Conservation (phyloP, 371 early-diverging fungal genomes). For the Mucor saturninus region DNA sequence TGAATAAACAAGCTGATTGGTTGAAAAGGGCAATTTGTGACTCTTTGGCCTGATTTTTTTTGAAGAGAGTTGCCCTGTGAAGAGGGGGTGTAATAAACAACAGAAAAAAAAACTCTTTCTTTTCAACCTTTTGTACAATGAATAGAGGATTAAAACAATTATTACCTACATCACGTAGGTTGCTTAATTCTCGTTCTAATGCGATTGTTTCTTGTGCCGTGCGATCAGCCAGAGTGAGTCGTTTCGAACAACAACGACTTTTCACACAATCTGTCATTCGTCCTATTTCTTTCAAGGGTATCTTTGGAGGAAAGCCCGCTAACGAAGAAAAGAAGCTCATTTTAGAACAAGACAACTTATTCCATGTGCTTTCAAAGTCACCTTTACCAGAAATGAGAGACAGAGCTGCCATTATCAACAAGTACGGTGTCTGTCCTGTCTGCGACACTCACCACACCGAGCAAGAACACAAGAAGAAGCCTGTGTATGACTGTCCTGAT, state of each 20-base stretch:
- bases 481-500: conserved; percentile 76
- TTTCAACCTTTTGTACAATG: conserved; percentile 5
- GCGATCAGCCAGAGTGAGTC: not conserved
- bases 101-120: not conserved
- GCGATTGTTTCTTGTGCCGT: not conserved
- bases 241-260: conserved; percentile 7
- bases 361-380: conserved; percentile 74
- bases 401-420: conserved; percentile 68
- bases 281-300: conserved; percentile 42
- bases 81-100: conserved; percentile 3
- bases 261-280: conserved; percentile 32
- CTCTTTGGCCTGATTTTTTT: not conserved
- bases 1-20: not conserved
- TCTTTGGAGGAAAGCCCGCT: conserved; percentile 21
- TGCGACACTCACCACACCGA: conserved; percentile 58
- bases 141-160: conserved; percentile 21
- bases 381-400: conserved; percentile 75
- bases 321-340: conserved; percentile 24
- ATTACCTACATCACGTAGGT: conserved; percentile 10
- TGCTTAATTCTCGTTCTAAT: conserved; percentile 7
- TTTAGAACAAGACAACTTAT: conserved; percentile 65
- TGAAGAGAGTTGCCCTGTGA: not conserved
- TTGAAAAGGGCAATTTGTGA: not conserved
- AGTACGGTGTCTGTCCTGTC: conserved; percentile 76
- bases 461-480: conserved; percentile 46